These are phyloP conservation scores for Salix brachista DNA, from an alignment of 345 rosid genomes.

Conservation along the genomic window DNA sequence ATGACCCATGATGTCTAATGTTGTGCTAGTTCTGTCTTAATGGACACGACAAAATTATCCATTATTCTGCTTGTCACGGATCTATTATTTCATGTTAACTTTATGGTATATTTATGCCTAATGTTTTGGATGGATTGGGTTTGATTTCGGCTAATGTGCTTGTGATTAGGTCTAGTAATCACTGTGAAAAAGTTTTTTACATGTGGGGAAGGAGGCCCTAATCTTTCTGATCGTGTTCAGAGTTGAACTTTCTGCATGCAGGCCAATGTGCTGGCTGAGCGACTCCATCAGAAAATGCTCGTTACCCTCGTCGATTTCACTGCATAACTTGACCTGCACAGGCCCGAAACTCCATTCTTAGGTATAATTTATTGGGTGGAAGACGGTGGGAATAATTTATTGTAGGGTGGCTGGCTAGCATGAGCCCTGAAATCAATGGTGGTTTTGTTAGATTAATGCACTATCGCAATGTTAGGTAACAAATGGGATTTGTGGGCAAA, in stretches of 20 bases:
- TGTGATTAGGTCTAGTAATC: no score
- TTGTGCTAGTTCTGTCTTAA: conserved; percentile 3
- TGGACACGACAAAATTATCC: conserved; percentile 15
- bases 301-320: not conserved
- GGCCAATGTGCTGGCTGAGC: conserved; percentile 10
- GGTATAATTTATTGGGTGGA: conserved; percentile 8
- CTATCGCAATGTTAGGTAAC: conserved; percentile 16
- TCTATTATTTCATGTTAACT: conserved; percentile 11
- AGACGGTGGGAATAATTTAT: not conserved
- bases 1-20: conserved; percentile 21
- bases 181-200: not conserved
- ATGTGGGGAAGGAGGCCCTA: not conserved
- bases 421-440: not conserved
- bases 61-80: conserved; percentile 31
- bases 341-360: not conserved
- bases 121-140: not conserved
- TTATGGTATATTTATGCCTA: not conserved
- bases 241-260: conserved; percentile 12
- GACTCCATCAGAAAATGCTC: not conserved
- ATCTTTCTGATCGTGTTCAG: not conserved
- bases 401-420: conserved; percentile 8
- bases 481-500: conserved; percentile 15
- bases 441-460: conserved; percentile 13
- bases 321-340: not conserved
- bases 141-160: not conserved